Conservation (phyloP, 164 flowering plant genomes). For the Protea cynaroides region DNA sequence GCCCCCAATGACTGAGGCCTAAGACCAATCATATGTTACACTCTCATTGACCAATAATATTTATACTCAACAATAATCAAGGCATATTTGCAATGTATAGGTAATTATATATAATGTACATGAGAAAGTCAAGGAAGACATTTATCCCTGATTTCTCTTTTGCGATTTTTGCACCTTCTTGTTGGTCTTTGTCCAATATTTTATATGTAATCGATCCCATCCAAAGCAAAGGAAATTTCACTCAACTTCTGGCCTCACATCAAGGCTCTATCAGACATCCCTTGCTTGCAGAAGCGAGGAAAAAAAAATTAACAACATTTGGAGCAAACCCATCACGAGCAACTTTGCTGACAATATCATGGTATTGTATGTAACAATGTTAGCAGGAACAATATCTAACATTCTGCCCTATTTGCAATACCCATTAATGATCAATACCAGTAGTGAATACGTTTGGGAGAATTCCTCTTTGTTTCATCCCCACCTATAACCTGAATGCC, state of each 20-base stretch:
- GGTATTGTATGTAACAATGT: slow-evolving; percentile 78
- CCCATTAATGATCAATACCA: slow-evolving; percentile 74
- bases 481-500: slow-evolving; percentile 58
- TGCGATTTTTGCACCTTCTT: slow-evolving; percentile 20
- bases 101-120: slow-evolving; percentile 72
- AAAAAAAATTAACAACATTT: slow-evolving; percentile 59
- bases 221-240: slow-evolving; percentile 48
- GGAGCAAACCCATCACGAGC: slow-evolving; percentile 87
- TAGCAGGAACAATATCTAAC: slow-evolving; percentile 53
- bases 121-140: slow-evolving; percentile 72
- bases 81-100: too few relatives aligned
- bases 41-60: too few relatives aligned
- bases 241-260: slow-evolving; percentile 69
- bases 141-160: slow-evolving; percentile 38
- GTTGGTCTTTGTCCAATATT: slow-evolving; percentile 51
- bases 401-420: slow-evolving; percentile 66
- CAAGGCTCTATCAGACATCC: slow-evolving; percentile 63
- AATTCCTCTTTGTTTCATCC: slow-evolving; percentile 74
- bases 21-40: too few relatives aligned
- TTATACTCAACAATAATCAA: too few relatives aligned
- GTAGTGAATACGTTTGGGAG: slow-evolving; percentile 62
- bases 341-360: slow-evolving; percentile 69
- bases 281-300: slow-evolving; percentile 74
- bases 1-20: too few relatives aligned
- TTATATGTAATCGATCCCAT: slow-evolving; percentile 51